Evolutionary conservation across 306 rosid genomes (phyloP).

Genomic region (Quercus mongolica): DNA sequence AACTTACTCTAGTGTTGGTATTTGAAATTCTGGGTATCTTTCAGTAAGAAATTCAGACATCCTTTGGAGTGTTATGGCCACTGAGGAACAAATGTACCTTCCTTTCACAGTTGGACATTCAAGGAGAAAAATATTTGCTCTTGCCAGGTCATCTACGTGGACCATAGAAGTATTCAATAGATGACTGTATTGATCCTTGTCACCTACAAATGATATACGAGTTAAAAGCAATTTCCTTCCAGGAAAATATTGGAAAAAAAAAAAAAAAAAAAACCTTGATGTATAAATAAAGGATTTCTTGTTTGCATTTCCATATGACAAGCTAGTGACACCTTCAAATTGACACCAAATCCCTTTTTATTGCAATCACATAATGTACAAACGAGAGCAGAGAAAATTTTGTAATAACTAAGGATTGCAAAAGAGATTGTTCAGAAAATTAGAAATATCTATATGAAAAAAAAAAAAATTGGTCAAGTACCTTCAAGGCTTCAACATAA

Average conservation of each 20-base stretch:
- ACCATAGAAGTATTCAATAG: conserved; percentile 27
- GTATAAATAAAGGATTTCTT: background rate
- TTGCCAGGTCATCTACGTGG: conserved; percentile 58
- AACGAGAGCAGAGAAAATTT: no score
- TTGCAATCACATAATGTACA: no score
- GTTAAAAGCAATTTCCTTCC: background rate
- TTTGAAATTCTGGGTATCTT: conserved; percentile 44
- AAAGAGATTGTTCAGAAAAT: no score
- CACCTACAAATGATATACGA: conserved; percentile 29
- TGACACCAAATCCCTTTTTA: no score
- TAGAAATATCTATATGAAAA: no score
- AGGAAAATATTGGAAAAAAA: background rate
- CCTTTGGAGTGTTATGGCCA: conserved; percentile 23
- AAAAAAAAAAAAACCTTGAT: background rate
- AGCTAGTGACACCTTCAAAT: no score
- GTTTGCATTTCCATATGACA: no score
- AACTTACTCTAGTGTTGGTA: conserved; percentile 61
- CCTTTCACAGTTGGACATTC: conserved; percentile 53
- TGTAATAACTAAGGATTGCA: no score
- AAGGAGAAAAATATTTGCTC: conserved; percentile 55
- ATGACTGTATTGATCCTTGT: conserved; percentile 26
- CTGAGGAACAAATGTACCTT: conserved; percentile 57
- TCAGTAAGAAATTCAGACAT: conserved; percentile 25
- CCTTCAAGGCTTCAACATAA: no score
- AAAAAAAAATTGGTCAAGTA: no score